Evolutionary conservation across 2,329 filamentous ascomycete species (phyloP).

Genomic region (Daldinia eschscholtzii): DNA sequence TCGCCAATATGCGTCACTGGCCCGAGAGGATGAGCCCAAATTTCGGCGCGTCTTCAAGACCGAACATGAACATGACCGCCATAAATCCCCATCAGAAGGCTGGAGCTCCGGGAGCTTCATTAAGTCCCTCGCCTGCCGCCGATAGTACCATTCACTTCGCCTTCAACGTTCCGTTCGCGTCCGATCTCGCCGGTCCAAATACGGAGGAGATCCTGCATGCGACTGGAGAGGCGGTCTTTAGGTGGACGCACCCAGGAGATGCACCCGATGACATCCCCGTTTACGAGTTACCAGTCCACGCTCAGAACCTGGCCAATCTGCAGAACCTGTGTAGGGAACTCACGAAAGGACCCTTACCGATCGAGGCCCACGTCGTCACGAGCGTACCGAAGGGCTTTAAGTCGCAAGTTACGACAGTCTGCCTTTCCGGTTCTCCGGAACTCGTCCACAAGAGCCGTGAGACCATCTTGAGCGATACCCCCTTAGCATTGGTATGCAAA

Average conservation of each 20-base stretch:
- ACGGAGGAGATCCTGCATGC: conserved; percentile 95
- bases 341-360: conserved; percentile 75
- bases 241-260: conserved; percentile 93
- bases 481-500: conserved; percentile 85
- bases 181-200: conserved; percentile 90
- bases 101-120: conserved; percentile 63
- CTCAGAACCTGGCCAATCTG: conserved; percentile 84
- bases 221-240: conserved; percentile 85
- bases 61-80: conserved; percentile 67
- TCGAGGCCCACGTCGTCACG: conserved; percentile 86
- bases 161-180: conserved; percentile 97
- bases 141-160: conserved; percentile 89
- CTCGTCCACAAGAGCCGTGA: conserved; percentile 90
- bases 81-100: conserved; percentile 71
- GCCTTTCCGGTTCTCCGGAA: conserved; percentile 88
- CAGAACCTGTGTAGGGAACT: conserved; percentile 85
- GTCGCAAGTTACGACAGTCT: conserved; percentile 85
- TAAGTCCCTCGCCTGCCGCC: conserved; percentile 76
- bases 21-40: conserved; percentile 77
- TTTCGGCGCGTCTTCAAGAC: conserved; percentile 71
- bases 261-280: conserved; percentile 86
- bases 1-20: conserved; percentile 80
- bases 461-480: conserved; percentile 90
- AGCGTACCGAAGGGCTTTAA: conserved; percentile 80
- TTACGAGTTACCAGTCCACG: conserved; percentile 92